Evolutionary conservation across 192 early-diverging fungal genomes (phyloP), one percentile per base, ranked within the genome.

Genomic region (Linnemannia zychae): DNA sequence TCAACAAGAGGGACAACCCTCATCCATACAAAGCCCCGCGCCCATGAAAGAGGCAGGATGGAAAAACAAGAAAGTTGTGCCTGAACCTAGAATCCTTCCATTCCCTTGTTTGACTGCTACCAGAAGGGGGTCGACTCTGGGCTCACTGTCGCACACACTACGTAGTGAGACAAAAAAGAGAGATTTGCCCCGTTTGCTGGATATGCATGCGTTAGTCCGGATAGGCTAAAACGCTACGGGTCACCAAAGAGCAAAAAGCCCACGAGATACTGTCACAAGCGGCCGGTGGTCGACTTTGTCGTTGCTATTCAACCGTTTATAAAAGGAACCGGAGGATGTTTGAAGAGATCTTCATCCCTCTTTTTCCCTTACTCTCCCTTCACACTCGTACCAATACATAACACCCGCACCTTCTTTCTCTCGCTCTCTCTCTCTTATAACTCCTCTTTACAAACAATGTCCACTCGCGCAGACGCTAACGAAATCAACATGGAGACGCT

Each of bases 401-500:
- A 33, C 57, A 24, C 46, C 24, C 11, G 40, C 31, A 17, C 71
- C 46, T 50, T n/a, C 50, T 13, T 57, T 73, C 38, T 79, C 13
- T 71, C 66, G 37, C 46, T 74, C 52, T 53, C 50, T 40, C 38
- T 40, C 12, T 63, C 15, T 34, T 46, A 37, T 34, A 40, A 7
- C 49, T 31, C 33, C n/a, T 52, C 34, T 37, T 50, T 33, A 28
- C 48, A 53, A 15, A 47, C 73, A 83, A 67, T 63, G 33, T 28
- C 49, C 28, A 28, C 57, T 16, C 74, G 74, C 74, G 34, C 40
- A 33, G 69, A 70, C 46, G 71, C 70, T 12, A 63, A 76, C 80
- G 80, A 82, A 31, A 82, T 82, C 70, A 76, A 52, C 74, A 72
- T 82, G 80, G 63, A 75, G 17, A 70, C 65, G 12, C 67, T 81